These are phyloP conservation scores for Talaromyces nanjingensis DNA, from an alignment of 495 filamentous ascomycete genomes.

Conservation along the genomic window DNA sequence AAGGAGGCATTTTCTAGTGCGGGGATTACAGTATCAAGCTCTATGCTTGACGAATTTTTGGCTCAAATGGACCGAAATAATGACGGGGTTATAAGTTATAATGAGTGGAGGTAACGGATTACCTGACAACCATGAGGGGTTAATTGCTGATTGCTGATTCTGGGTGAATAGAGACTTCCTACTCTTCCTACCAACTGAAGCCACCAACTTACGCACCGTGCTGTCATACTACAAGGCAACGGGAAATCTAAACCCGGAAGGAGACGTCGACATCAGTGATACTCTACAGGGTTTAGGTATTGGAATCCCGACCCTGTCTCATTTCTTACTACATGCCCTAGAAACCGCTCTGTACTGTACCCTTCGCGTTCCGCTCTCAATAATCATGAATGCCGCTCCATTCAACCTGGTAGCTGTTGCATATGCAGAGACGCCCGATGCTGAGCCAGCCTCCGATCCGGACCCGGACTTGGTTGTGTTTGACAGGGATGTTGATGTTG, in stretches of 20 bases:
- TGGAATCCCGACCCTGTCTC: slow-evolving; percentile 62
- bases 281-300: slow-evolving; percentile 91
- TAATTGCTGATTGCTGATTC: neutral
- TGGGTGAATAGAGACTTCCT: slow-evolving; percentile 68
- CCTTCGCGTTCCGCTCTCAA: slow-evolving; percentile 23
- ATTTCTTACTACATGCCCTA: slow-evolving; percentile 26
- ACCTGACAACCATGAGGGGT: no score
- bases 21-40: slow-evolving; percentile 69
- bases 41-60: slow-evolving; percentile 80
- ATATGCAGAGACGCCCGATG: slow-evolving; percentile 26
- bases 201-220: slow-evolving; percentile 70
- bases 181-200: slow-evolving; percentile 78
- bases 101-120: slow-evolving; percentile 81
- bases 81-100: slow-evolving; percentile 82
- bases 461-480: slow-evolving; percentile 13
- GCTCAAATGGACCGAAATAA: slow-evolving; percentile 80
- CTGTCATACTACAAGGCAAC: slow-evolving; percentile 89
- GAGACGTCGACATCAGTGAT: slow-evolving; percentile 89
- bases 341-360: slow-evolving; percentile 35
- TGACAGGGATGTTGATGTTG: slow-evolving; percentile 18
- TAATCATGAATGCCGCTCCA: slow-evolving; percentile 15
- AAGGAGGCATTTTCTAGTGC: slow-evolving; percentile 66
- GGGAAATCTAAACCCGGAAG: slow-evolving; percentile 85
- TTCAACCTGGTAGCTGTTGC: slow-evolving; percentile 33
- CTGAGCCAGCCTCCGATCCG: slow-evolving; percentile 16